Conservation (phyloP, 2,329 filamentous ascomycete genomes). For the Aurifilum marmelostoma region DNA sequence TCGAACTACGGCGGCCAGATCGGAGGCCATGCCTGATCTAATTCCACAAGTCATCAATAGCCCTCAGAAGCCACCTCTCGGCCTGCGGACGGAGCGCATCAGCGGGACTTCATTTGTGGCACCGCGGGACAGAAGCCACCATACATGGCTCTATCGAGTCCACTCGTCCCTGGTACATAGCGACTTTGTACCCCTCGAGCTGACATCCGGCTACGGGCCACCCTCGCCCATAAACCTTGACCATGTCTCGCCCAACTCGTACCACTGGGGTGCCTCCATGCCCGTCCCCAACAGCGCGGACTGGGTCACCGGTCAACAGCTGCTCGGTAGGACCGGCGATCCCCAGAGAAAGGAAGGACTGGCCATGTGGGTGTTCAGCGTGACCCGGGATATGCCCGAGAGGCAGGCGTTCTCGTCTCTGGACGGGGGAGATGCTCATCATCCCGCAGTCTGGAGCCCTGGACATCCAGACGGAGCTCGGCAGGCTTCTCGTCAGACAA, state of each 20-base stretch:
- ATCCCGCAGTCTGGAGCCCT: slow-evolving; percentile 65
- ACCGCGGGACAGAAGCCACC: slow-evolving; percentile 53
- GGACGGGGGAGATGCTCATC: slow-evolving; percentile 68
- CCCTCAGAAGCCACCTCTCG: slow-evolving; percentile 65
- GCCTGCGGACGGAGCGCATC: slow-evolving; percentile 66
- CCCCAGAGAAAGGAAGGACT: slow-evolving; percentile 70
- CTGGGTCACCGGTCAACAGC: slow-evolving; percentile 52
- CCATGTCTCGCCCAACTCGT: slow-evolving; percentile 15
- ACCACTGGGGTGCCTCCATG: slow-evolving; percentile 61
- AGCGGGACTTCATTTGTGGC: slow-evolving; percentile 57
- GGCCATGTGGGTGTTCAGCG: slow-evolving; percentile 70
- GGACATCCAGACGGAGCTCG: slow-evolving; percentile 68
- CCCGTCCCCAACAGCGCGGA: slow-evolving; percentile 51
- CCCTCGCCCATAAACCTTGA: slow-evolving; percentile 4
- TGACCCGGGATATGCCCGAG: slow-evolving; percentile 67
- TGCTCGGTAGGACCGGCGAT: slow-evolving; percentile 70
- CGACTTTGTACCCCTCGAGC: slow-evolving; percentile 46
- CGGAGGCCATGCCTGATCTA: slow-evolving; percentile 64
- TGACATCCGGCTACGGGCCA: slow-evolving; percentile 44
- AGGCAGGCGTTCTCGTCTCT: slow-evolving; percentile 72
- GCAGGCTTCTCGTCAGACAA: slow-evolving; percentile 61
- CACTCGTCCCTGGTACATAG: slow-evolving; percentile 51
- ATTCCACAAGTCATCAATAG: slow-evolving; percentile 65
- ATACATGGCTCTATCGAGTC: slow-evolving; percentile 57
- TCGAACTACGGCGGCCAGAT: background rate